Evolutionary conservation across 2,329 filamentous ascomycete genomes (phyloP).

Genomic region (Trichothecium sympodiale): DNA sequence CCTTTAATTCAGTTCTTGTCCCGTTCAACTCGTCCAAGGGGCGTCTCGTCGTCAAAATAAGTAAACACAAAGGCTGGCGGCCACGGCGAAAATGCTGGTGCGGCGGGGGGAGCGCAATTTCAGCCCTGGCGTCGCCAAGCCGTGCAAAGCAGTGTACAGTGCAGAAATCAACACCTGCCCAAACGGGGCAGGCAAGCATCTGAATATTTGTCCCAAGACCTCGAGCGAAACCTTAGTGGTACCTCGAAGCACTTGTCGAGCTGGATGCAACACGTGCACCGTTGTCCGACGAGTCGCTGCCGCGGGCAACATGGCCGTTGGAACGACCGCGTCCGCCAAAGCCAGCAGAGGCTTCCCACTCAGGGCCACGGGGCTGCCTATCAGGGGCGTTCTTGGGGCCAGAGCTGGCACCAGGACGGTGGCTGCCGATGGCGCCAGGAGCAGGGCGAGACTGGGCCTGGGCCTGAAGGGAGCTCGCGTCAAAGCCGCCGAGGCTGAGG

Average conservation of each 20-base stretch:
- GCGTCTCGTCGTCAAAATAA: slow-evolving; percentile 23
- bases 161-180: background rate
- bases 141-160: no score
- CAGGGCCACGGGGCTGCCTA: slow-evolving; percentile 52
- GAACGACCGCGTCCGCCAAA: slow-evolving; percentile 42
- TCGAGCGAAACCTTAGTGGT: slow-evolving; percentile 17
- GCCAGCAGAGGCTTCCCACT: slow-evolving; percentile 44
- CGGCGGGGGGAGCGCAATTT: background rate
- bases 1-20: slow-evolving; percentile 28
- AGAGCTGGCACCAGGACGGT: slow-evolving; percentile 42
- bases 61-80: no score
- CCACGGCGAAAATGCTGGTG: background rate
- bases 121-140: background rate
- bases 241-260: slow-evolving; percentile 22
- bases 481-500: slow-evolving; percentile 40
- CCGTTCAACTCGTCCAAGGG: slow-evolving; percentile 25
- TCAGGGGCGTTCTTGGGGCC: slow-evolving; percentile 38
- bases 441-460: slow-evolving; percentile 29
- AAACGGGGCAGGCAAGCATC: background rate
- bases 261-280: slow-evolving; percentile 25
- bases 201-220: background rate
- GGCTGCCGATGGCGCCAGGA: slow-evolving; percentile 54
- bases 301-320: slow-evolving; percentile 50
- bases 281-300: slow-evolving; percentile 39
- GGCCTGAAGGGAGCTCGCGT: slow-evolving; percentile 27